Base-by-base conservation (phyloP, 108 stramenopile genomes). In the Skeletonema menzelii region DNA sequence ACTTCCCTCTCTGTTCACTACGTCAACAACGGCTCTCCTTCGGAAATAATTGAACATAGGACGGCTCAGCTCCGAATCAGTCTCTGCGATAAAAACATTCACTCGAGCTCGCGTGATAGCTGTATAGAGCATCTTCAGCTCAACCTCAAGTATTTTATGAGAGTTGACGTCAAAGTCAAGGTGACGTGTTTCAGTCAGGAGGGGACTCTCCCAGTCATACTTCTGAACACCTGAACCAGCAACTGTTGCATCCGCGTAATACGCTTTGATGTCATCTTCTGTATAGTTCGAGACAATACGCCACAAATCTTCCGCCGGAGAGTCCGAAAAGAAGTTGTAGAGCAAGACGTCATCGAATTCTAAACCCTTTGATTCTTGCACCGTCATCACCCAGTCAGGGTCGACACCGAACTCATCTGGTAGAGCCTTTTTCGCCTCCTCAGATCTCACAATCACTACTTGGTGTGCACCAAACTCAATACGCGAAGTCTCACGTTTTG, bases 381-480 rank as follows among this genome's bases (percentile, higher is more conserved):
- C 73, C 26, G 79, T 80, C 79, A 80, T 80, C 22, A 82, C 81
- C 81, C 81, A 82, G 24, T 82, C 81, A 8, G 27, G 61, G 35
- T 82, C 77, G 17, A 76, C 58, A 8, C 69, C 61, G 26, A 82
- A 82, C 63, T 82, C 75, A 5, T 82, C 81, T 8, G 81, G 81
- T 27, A 82, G 55, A 28, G 20, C 38, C 31, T 72, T 42, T 44
- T 82, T 82, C 15, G 81, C 81, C 58, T 82, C 76, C 17, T 82
- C 81, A 31, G 68, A 64, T 7, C 81, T 44, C 10, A 82, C 81
- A 62, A 82, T 76, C 26, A 82, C 81, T 59, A 82, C 81, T 62
- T 82, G 81, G 37, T 82, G 81, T 19, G 81, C 81, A 28, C 81
- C 81, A 67, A 82, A 82, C 69, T 82, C 81, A 62, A 82, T 82